Evolutionary conservation across 106 monocot genomes (phyloP).

Genomic region (Xerophyta viscosa): DNA sequence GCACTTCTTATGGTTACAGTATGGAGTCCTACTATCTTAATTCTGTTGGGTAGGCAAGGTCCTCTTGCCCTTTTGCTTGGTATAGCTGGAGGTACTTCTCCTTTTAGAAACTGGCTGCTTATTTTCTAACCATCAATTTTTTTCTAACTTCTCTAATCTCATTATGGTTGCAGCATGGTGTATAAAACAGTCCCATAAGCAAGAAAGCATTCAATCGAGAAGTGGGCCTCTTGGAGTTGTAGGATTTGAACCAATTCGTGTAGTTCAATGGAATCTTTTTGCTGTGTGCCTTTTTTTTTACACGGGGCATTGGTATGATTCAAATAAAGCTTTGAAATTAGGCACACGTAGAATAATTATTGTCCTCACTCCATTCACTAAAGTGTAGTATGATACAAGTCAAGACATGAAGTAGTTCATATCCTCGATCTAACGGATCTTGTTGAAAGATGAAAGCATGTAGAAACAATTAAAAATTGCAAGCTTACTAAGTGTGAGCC

Average conservation of each 20-base stretch:
- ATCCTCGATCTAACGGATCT: too few species aligned
- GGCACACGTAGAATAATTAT: too few species aligned
- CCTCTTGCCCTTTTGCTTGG: constrained; percentile 49
- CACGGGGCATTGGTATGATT: constrained; percentile 89
- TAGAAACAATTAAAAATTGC: too few species aligned
- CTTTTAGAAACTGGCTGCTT: not conserved
- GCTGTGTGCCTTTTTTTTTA: constrained; percentile 81
- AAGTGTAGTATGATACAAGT: too few species aligned
- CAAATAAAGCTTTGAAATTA: too few species aligned
- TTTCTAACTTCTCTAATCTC: not conserved
- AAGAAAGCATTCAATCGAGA: constrained; percentile 1
- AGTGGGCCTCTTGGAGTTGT: constrained; percentile 11
- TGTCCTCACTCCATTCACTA: too few species aligned
- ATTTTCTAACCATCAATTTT: not conserved
- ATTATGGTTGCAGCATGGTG: constrained; percentile 50
- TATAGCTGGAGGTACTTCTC: constrained; percentile 62
- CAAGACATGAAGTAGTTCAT: too few species aligned
- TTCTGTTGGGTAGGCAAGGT: constrained; percentile 86
- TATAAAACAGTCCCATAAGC: constrained; percentile 36
- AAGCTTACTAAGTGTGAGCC: too few species aligned
- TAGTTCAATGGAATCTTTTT: constrained; percentile 78
- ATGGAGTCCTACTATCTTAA: constrained; percentile 75
- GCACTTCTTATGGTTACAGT: constrained; percentile 47
- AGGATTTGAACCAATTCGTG: constrained; percentile 36
- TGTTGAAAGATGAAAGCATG: too few species aligned